Conservation (phyloP, 768 basidiomycete genomes). For the Tricholoma furcatifolium region DNA sequence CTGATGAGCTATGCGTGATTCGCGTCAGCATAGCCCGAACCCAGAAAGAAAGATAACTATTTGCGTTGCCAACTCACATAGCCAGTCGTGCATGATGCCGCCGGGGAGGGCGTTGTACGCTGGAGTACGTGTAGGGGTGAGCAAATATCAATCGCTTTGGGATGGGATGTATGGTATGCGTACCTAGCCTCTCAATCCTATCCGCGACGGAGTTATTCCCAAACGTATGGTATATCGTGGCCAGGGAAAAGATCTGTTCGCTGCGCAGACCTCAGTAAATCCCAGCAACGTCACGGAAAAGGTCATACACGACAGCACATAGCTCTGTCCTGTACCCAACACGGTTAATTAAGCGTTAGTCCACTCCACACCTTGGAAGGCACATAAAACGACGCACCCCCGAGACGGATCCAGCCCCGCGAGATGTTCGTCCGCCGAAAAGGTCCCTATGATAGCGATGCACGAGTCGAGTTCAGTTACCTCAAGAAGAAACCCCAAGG, state of each 20-base stretch:
- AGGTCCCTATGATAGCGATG: slow-evolving; percentile 29
- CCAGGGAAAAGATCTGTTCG: slow-evolving; percentile 43
- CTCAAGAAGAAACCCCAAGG: neutral
- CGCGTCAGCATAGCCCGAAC: too few relatives aligned
- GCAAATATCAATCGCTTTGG: too few relatives aligned
- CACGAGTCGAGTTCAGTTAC: neutral
- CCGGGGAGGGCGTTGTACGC: slow-evolving; percentile 42
- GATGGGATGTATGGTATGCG: neutral
- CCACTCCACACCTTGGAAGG: neutral
- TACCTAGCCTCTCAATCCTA: slow-evolving; percentile 37
- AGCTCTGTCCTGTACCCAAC: slow-evolving; percentile 28
- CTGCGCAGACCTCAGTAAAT: slow-evolving; percentile 15
- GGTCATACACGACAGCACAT: slow-evolving; percentile 36
- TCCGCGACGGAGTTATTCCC: slow-evolving; percentile 43
- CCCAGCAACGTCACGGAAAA: neutral
- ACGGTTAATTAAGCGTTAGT: neutral
- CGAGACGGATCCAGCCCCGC: slow-evolving; percentile 41
- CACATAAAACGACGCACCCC: slow-evolving; percentile 24
- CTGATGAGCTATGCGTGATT: slow-evolving; percentile 31
- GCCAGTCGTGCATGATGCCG: slow-evolving; percentile 38
- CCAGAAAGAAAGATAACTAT: neutral
- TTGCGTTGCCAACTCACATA: slow-evolving; percentile 23
- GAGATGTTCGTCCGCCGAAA: slow-evolving; percentile 40
- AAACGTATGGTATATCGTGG: slow-evolving; percentile 39
- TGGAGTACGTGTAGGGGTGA: slow-evolving; percentile 5